Percentiles rank a stretch among this genome's conserved stretches.
These are phyloP conservation scores for Castanopsis chinensis DNA, from an alignment of 306 rosid genomes.

Conservation along the genomic window DNA sequence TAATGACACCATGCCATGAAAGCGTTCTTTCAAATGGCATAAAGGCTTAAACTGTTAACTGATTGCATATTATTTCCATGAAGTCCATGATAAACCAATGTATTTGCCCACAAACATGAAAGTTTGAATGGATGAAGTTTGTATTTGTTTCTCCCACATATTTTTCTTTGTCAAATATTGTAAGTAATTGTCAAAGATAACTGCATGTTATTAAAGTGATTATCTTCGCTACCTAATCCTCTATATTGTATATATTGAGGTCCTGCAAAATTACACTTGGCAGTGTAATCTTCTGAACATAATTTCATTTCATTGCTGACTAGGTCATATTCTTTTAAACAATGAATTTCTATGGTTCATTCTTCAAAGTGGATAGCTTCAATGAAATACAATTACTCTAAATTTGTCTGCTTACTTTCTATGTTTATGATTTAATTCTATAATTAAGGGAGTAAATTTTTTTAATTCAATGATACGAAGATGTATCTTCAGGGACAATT, in stretches of 20 bases:
- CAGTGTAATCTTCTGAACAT: background rate
- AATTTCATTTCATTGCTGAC: background rate
- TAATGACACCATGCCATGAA: background rate
- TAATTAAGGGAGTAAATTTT: no score
- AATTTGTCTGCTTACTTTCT: background rate
- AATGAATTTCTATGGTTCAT: background rate
- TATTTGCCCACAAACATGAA: background rate
- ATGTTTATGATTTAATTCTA: background rate
- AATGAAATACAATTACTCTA: background rate
- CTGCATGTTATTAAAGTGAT: background rate
- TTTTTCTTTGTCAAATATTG: background rate
- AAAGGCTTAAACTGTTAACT: background rate
- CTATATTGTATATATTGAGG: background rate
- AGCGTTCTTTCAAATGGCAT: background rate
- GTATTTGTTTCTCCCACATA: no score
- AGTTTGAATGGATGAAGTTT: background rate
- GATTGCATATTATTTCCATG: background rate
- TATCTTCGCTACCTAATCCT: background rate
- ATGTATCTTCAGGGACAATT: no score
- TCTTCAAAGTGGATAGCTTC: background rate
- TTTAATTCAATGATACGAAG: no score
- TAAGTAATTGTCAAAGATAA: background rate
- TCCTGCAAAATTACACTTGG: background rate
- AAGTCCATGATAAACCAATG: background rate
- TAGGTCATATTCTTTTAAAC: background rate